Evolutionary conservation across 2,329 filamentous ascomycete species (phyloP), one percentile per base, ranked within the genome.

Genomic region (Amphichorda felina): DNA sequence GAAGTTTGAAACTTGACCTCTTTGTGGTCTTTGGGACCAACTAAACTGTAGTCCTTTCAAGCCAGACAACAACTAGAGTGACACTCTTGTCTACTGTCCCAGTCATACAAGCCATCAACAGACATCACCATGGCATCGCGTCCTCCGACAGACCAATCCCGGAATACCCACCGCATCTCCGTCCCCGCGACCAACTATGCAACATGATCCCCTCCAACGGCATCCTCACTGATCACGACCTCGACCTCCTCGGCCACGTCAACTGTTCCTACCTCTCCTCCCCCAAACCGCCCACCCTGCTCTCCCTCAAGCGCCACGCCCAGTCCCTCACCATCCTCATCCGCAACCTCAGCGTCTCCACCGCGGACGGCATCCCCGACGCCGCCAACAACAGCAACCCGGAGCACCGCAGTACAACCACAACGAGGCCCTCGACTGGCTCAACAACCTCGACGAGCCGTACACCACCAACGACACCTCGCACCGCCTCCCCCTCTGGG

Each of bases 211-310:
- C 49, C n/a, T 43, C 42, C 4, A 40, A 42, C 13, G 44, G 50
- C 8, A 37, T 50, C 14, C 16, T 50, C 6, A 45, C 37, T 4
- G 22, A 37, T 2, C 22, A 39, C 0, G 51, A 52, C 6, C 26
- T 54, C 1, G 17, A 41, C 6, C 43, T 53, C 9, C 46, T 59
- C 14, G 33, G 42, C 19, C 61, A 74, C 42, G 55, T 75, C 41
- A 75, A 72, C 53, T 78, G 73, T 51, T 58, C 60, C 38, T 75
- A 74, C 43, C 55, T 77, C 27, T 76, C 72, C 3, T 72, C 68
- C 2, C 66, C 63, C 4, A 49, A 56, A 5, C 54, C 70, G 4
- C 71, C 72, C 2, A 75, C 70, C 0, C 56, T 78, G n/a, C 53
- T 68, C 1, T 59, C 69, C 2, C 58, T 78, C 25, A 78, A 78